Percentiles rank a stretch among this genome's conserved stretches.
Evolutionary conservation across 129 eudicot species (phyloP).

Genomic region (Pulicaria dysenterica): DNA sequence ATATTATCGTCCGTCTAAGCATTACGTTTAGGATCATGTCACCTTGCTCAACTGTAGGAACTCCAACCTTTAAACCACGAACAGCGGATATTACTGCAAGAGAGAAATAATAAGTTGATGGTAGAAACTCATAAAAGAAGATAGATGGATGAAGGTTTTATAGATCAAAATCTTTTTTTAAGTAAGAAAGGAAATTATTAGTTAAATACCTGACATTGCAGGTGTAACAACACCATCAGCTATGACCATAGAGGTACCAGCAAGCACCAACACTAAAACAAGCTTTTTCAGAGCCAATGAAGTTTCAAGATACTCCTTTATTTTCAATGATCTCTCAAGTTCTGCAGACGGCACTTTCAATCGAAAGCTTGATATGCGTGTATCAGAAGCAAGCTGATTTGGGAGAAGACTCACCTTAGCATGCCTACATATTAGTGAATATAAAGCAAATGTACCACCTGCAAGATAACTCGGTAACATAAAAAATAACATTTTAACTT

Average conservation of each 20-base stretch:
- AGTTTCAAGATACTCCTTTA: conserved; percentile 82
- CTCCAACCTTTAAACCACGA: conserved; percentile 82
- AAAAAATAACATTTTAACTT: conserved; percentile 11
- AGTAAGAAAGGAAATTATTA: background rate
- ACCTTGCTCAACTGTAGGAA: conserved; percentile 74
- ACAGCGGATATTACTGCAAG: conserved; percentile 92
- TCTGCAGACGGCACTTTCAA: conserved; percentile 93
- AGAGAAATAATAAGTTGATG: conserved; percentile 21
- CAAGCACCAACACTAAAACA: conserved; percentile 83
- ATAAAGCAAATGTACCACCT: conserved; percentile 98
- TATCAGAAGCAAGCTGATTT: conserved; percentile 90
- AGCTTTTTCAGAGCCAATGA: conserved; percentile 75
- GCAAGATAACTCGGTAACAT: conserved; percentile 9
- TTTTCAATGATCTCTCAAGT: conserved; percentile 86
- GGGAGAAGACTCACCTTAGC: conserved; percentile 96
- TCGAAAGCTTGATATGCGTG: conserved; percentile 92
- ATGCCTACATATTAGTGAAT: conserved; percentile 92
- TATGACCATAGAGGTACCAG: conserved; percentile 96
- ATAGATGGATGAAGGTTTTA: background rate
- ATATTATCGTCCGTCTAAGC: conserved; percentile 35
- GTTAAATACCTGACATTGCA: conserved; percentile 79
- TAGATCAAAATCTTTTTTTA: background rate
- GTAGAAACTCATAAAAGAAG: background rate
- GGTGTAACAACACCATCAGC: conserved; percentile 98
- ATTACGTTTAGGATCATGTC: conserved; percentile 45